Conservation (phyloP, 441 rosid genomes). For the Rhodomyrtus psidioides region DNA sequence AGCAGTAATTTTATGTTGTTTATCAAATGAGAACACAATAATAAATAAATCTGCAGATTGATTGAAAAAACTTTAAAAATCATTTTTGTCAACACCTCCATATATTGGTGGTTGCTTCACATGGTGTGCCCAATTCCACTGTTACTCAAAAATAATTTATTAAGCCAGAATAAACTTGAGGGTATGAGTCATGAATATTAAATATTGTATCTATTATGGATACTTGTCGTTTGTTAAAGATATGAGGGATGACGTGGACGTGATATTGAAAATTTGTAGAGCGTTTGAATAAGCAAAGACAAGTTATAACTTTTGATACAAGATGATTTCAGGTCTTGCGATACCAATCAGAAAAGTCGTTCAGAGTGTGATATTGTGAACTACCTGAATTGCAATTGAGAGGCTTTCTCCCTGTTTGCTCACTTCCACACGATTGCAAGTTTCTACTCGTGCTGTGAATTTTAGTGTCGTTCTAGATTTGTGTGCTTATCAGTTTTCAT, state of each 20-base stretch:
- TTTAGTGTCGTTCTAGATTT: not conserved
- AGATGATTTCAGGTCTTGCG: not conserved
- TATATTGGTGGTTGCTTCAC: not conserved
- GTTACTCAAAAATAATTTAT: too few species aligned
- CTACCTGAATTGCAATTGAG: not conserved
- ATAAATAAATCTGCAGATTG: not conserved
- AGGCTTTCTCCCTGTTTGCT: not conserved
- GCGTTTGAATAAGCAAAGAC: not conserved
- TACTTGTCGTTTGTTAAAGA: not conserved
- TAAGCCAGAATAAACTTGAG: not conserved
- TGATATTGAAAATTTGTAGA: not conserved
- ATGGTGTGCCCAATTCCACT: not conserved
- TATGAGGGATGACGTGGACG: fast-evolving
- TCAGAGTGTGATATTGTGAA: not conserved
- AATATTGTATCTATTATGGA: not conserved
- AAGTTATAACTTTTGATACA: not conserved
- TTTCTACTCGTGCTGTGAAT: fast-evolving
- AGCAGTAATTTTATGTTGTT: too few species aligned
- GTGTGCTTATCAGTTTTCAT: not conserved
- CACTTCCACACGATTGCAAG: not conserved
- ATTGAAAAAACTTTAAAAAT: not conserved
- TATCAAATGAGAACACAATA: too few species aligned
- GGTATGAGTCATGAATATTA: not conserved
- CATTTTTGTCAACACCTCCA: not conserved
- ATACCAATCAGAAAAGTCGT: not conserved